A percentile compares a stretch with the other conserved stretches of the same genome.
phyloP scores from a whole-genome alignment of 345 rosid genomes.

The Citrus medica region DNA sequence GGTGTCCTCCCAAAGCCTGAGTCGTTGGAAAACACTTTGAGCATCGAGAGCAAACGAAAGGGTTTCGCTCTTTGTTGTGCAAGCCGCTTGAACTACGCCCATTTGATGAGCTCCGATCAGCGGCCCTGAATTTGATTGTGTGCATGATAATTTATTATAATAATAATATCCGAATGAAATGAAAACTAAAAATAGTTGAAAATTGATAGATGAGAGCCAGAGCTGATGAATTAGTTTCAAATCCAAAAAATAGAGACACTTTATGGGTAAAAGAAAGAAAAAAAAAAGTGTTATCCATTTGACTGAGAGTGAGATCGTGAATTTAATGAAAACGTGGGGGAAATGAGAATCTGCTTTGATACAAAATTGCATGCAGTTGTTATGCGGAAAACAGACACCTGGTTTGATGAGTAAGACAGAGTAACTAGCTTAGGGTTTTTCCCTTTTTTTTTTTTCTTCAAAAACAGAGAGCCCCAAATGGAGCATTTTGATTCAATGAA shows the following conservation, averaged over 20 bases:
- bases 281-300: background rate
- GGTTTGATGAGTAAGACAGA: background rate
- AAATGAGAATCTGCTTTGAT: background rate
- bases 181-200: background rate
- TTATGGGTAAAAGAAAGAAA: too few species aligned
- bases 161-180: background rate
- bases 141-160: background rate
- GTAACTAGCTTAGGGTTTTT: too few species aligned
- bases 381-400: background rate
- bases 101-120: background rate
- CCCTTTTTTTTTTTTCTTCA: too few species aligned
- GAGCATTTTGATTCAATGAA: background rate
- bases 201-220: background rate
- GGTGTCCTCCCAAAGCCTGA: conserved; percentile 21
- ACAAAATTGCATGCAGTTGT: background rate
- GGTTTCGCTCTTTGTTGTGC: background rate
- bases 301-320: background rate
- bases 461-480: background rate
- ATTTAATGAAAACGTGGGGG: background rate
- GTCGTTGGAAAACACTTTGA: conserved; percentile 4
- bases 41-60: conserved; percentile 13
- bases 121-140: background rate
- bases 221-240: too few species aligned
- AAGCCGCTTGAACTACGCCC: too few species aligned
- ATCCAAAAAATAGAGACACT: too few species aligned